A percentile compares a stretch with the other conserved stretches of the same genome.
Evolutionary conservation across 192 early-diverging fungal genomes (phyloP).

Genomic region (Umbelopsis sp.): DNA sequence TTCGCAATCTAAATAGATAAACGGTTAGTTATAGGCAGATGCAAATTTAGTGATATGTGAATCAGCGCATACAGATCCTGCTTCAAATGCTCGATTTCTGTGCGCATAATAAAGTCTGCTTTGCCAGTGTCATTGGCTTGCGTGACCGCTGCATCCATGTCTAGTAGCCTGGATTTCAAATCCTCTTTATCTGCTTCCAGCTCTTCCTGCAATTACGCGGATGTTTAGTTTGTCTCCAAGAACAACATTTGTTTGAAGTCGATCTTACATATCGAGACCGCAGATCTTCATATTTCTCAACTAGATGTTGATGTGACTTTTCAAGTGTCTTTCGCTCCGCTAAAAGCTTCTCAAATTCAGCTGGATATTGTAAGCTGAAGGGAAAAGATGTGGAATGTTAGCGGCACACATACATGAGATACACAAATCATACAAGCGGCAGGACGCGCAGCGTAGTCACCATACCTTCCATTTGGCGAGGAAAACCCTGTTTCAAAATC

Average conservation of each 20-base stretch:
- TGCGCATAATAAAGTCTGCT: constrained; percentile 80
- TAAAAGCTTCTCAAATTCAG: constrained; percentile 50
- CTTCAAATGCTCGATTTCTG: constrained; percentile 87
- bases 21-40: neutral
- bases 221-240: neutral
- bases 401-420: neutral
- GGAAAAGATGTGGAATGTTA: constrained; percentile 32
- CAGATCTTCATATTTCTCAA: constrained; percentile 54
- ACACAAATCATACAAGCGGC: neutral
- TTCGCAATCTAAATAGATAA: constrained; percentile 61
- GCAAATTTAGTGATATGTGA: neutral
- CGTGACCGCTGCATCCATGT: constrained; percentile 76
- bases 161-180: constrained; percentile 69
- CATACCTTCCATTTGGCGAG: constrained; percentile 23
- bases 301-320: constrained; percentile 47
- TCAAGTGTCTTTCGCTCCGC: constrained; percentile 68
- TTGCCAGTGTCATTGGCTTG: constrained; percentile 75
- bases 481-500: constrained; percentile 24
- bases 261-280: constrained; percentile 42
- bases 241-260: neutral
- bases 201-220: constrained; percentile 60
- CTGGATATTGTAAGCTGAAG: neutral
- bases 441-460: neutral
- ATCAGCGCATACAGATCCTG: constrained; percentile 70
- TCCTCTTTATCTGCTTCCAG: constrained; percentile 73